phyloP scores from a whole-genome alignment of 352 stramenopile species.

The Phytophthora macrochlamydospora region DNA sequence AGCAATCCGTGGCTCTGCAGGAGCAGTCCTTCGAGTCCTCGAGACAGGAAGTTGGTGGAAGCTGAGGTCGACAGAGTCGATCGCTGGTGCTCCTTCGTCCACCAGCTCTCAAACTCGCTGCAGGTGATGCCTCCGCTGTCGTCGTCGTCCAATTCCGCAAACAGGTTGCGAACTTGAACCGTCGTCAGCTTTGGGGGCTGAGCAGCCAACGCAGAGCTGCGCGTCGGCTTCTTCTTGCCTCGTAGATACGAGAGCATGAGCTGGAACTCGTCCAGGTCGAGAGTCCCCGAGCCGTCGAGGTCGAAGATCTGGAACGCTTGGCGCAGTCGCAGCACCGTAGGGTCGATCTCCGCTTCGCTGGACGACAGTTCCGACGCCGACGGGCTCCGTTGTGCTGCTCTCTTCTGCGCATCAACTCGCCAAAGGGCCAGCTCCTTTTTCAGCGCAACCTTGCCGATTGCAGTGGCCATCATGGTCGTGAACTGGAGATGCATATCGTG shows the following conservation, averaged over 20 bases:
- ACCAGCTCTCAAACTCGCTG: constrained; percentile 48
- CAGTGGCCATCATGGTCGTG: constrained; percentile 33
- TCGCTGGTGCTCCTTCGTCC: constrained; percentile 22
- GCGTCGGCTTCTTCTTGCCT: constrained; percentile 12
- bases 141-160: constrained; percentile 44
- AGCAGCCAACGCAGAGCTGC: not conserved
- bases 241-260: constrained; percentile 56
- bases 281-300: constrained; percentile 45
- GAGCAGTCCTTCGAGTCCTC: constrained; percentile 38
- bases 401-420: constrained; percentile 18
- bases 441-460: constrained; percentile 34
- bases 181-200: constrained; percentile 33
- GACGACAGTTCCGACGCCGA: not conserved
- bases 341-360: not conserved
- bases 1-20: constrained; percentile 49
- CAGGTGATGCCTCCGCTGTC: constrained; percentile 36
- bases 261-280: constrained; percentile 58
- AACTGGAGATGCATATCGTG: constrained; percentile 31
- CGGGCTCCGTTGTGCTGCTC: not conserved
- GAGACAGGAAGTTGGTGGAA: constrained; percentile 36
- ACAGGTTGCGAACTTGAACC: constrained; percentile 40
- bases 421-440: constrained; percentile 45
- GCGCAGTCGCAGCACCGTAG: constrained; percentile 27
- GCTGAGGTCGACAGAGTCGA: constrained; percentile 32
- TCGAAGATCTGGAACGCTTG: constrained; percentile 58